phyloP scores from a whole-genome alignment of 345 rosid genomes.

The Aurinia saxatilis region DNA sequence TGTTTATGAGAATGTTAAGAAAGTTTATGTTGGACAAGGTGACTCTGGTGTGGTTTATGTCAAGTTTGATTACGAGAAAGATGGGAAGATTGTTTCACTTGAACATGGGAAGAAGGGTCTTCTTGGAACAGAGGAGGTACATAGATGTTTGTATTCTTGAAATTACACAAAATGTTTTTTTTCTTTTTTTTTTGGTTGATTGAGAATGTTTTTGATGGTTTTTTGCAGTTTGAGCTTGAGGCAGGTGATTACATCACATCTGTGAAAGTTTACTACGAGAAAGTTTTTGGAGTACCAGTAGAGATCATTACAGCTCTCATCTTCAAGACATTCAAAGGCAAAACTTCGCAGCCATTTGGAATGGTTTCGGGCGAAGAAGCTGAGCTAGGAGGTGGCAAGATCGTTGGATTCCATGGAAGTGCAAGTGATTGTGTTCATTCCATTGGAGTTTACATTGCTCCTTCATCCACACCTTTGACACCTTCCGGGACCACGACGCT shows the following conservation, averaged over 20 bases:
- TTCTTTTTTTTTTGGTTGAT: background rate
- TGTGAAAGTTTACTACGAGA: slow-evolving; percentile 27
- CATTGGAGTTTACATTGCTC: slow-evolving; percentile 20
- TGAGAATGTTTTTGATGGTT: background rate
- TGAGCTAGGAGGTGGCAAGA: slow-evolving; percentile 25
- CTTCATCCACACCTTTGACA: slow-evolving; percentile 9
- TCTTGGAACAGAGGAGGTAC: slow-evolving; percentile 27
- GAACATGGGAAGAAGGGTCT: slow-evolving; percentile 28
- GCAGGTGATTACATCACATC: slow-evolving; percentile 20
- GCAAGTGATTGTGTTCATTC: slow-evolving; percentile 14
- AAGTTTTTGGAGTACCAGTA: slow-evolving; percentile 5
- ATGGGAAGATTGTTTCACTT: slow-evolving; percentile 20
- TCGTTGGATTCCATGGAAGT: slow-evolving; percentile 30
- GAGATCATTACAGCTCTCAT: slow-evolving; percentile 20
- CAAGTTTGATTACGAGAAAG: slow-evolving; percentile 26
- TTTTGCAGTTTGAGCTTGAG: slow-evolving; percentile 16
- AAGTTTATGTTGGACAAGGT: slow-evolving; percentile 30
- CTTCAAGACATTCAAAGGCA: slow-evolving; percentile 18
- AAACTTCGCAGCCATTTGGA: slow-evolving; percentile 24
- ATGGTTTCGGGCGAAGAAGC: slow-evolving; percentile 12
- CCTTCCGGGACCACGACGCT: background rate
- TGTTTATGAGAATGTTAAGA: slow-evolving; percentile 22
- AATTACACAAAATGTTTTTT: background rate
- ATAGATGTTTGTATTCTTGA: background rate
- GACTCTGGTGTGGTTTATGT: slow-evolving; percentile 27